A percentile compares a stretch with the other conserved stretches of the same genome.
Conservation (phyloP, 2,329 filamentous ascomycete species). For the Cladosporium phlei region DNA sequence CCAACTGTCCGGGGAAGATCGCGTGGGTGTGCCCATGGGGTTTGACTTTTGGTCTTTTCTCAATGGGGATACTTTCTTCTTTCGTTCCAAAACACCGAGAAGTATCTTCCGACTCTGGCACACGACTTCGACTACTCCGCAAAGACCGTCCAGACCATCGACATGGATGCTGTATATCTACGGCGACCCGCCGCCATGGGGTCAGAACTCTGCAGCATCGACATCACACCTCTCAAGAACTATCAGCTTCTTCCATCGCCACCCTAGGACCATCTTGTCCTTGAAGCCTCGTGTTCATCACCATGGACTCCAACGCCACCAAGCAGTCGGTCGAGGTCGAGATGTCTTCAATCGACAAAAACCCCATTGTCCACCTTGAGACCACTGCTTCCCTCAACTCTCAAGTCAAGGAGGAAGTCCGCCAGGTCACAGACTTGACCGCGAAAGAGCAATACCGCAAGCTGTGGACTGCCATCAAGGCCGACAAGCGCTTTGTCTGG, state of each 20-base stretch:
- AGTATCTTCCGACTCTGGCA: background rate
- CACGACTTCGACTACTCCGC: background rate
- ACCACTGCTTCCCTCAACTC: conserved; percentile 7
- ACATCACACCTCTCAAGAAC: background rate
- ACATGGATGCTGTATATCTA: conserved; percentile 11
- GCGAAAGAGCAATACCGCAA: conserved; percentile 24
- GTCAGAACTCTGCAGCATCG: conserved; percentile 7
- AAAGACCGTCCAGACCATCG: background rate
- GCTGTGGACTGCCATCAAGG: conserved; percentile 25
- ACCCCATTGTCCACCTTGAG: conserved; percentile 15
- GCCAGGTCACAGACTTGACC: conserved; percentile 18
- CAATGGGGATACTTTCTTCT: conserved; percentile 8
- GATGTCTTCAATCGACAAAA: conserved; percentile 18
- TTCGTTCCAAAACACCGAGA: background rate
- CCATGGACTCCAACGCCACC: conserved; percentile 14
- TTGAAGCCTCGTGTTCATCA: conserved; percentile 11
- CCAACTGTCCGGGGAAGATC: background rate
- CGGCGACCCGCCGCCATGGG: conserved; percentile 10
- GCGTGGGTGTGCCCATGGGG: conserved; percentile 2
- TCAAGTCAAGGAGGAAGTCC: conserved; percentile 15
- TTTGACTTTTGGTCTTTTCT: background rate
- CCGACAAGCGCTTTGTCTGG: conserved; percentile 22
- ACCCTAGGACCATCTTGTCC: background rate
- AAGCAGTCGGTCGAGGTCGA: conserved; percentile 12
- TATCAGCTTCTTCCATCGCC: background rate